Conservation (phyloP, 345 rosid species). For the Dimocarpus longan region DNA sequence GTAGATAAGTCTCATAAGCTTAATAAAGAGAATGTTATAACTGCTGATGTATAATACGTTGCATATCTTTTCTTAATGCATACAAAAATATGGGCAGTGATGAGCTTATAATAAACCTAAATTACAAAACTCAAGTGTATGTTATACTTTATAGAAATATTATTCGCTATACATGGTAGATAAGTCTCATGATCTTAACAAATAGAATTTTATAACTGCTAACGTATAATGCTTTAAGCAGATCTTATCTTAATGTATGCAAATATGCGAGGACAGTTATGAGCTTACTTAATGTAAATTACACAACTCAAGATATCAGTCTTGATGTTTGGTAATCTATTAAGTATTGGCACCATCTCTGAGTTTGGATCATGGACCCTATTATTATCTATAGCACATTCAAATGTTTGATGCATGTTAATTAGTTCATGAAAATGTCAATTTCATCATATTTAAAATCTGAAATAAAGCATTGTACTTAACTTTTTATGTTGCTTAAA, state of each 20-base stretch:
- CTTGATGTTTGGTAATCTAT: background rate
- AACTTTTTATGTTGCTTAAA: background rate
- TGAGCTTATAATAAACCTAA: conserved; percentile 1
- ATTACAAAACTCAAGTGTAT: background rate
- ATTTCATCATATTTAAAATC: background rate
- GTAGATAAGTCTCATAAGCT: background rate
- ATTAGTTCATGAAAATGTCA: background rate
- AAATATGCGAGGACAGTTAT: background rate
- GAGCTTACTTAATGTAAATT: background rate
- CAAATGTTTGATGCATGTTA: background rate
- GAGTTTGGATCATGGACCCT: background rate
- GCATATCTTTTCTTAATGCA: background rate
- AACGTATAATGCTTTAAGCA: background rate
- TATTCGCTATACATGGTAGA: background rate
- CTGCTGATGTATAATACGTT: background rate
- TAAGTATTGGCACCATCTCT: background rate
- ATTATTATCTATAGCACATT: background rate
- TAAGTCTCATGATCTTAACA: background rate
- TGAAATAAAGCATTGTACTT: background rate
- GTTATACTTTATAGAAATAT: background rate
- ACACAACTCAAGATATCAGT: background rate
- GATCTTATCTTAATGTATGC: background rate
- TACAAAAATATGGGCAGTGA: background rate
- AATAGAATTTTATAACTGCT: background rate
- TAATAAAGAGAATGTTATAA: background rate